Conservation (phyloP, 2,329 filamentous ascomycete genomes). For the Proliferodiscus dingleyae region DNA sequence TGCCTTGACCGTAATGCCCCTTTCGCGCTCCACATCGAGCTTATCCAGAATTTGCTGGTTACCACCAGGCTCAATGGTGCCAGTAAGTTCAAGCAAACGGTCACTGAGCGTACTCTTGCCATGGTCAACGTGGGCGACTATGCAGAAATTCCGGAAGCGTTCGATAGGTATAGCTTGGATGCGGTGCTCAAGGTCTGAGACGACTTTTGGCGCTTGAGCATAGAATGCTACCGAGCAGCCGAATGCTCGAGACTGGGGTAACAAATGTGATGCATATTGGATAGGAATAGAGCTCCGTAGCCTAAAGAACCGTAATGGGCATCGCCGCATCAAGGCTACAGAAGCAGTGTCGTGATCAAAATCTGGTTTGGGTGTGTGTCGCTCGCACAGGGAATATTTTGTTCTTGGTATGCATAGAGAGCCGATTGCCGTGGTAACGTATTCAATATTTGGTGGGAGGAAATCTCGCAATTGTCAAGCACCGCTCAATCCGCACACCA, state of each 20-base stretch:
- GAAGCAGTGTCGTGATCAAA: not conserved
- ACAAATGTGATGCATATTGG: conserved; percentile 28
- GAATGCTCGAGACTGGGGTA: conserved; percentile 21
- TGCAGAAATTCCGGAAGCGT: conserved; percentile 91
- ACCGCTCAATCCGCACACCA: conserved; percentile 6
- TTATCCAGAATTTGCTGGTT: conserved; percentile 98
- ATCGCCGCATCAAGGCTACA: conserved; percentile 31
- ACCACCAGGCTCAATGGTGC: conserved; percentile 77
- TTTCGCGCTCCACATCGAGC: conserved; percentile 90
- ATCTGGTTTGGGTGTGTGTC: not conserved
- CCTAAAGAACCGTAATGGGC: conserved; percentile 29
- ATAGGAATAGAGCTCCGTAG: conserved; percentile 30
- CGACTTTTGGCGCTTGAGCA: conserved; percentile 29
- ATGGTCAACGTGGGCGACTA: conserved; percentile 98
- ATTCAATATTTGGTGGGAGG: conserved; percentile 8
- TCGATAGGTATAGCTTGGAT: conserved; percentile 74
- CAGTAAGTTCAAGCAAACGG: conserved; percentile 85
- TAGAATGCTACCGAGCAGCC: conserved; percentile 25
- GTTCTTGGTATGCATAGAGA: too few relatives aligned
- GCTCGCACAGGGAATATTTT: not conserved
- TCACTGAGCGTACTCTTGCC: conserved; percentile 96
- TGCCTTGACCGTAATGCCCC: conserved; percentile 97
- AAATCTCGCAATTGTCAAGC: not conserved
- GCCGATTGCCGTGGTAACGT: conserved; percentile 12
- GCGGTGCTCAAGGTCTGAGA: conserved; percentile 46